Evolutionary conservation across 2,329 filamentous ascomycete species (phyloP).

Genomic region (Phialocephala sp.): DNA sequence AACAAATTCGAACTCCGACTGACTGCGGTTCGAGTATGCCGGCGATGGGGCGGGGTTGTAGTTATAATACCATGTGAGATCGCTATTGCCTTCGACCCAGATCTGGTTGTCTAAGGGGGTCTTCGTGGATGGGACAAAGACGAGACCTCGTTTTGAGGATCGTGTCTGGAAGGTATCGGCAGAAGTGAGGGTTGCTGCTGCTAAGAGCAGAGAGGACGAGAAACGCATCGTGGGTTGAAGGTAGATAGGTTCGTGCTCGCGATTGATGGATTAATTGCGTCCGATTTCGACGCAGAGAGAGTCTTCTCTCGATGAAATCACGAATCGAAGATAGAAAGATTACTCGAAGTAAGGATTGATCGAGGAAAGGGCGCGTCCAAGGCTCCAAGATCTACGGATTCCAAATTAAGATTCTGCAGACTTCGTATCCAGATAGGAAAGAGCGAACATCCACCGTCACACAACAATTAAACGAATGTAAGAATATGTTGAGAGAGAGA

Average conservation of each 20-base stretch:
- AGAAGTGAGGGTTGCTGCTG: slow-evolving; percentile 20
- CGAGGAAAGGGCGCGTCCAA: slow-evolving; percentile 2
- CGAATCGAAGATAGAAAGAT: not conserved
- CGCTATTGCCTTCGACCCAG: slow-evolving; percentile 62
- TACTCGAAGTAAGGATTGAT: not conserved
- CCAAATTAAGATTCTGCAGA: slow-evolving; percentile 11
- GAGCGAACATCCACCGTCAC: not conserved
- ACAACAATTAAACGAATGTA: slow-evolving; percentile 10
- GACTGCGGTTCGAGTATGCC: slow-evolving; percentile 53
- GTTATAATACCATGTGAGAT: slow-evolving; percentile 87
- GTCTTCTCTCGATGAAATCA: not conserved
- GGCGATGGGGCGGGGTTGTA: slow-evolving; percentile 64
- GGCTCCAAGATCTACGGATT: not conserved
- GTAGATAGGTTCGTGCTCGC: not conserved
- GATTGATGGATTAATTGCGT: not conserved
- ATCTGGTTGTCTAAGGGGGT: slow-evolving; percentile 66
- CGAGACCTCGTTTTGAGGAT: slow-evolving; percentile 73
- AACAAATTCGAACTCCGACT: slow-evolving; percentile 72
- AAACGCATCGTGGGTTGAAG: slow-evolving; percentile 18
- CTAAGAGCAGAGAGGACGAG: slow-evolving; percentile 23
- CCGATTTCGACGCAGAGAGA: not conserved
- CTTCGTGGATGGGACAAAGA: slow-evolving; percentile 61
- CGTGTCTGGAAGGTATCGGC: slow-evolving; percentile 18
- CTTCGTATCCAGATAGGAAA: slow-evolving; percentile 12
- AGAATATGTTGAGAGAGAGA: not conserved